Evolutionary conservation across 1,284 basidiomycete species (phyloP), one percentile per base, ranked within the genome.

Genomic region (Marasmius fiardii): DNA sequence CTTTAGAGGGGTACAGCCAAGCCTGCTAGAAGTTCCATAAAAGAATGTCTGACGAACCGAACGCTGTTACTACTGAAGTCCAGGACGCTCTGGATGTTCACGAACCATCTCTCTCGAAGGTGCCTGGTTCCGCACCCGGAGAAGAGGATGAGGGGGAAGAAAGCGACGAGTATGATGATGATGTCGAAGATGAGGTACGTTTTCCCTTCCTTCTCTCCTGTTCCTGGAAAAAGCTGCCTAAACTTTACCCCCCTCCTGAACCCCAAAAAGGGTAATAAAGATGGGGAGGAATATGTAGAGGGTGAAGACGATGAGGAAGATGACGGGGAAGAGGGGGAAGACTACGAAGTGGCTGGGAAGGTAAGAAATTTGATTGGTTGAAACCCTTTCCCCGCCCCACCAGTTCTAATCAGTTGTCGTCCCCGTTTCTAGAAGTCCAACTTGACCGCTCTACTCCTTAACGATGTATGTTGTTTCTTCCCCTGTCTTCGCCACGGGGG

Each of bases 111-210:
- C 8, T 31, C 16, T n/a, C 26, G 4, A 34, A 34, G 26, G 26
- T 16, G 21, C 31, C 24, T 21, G 20, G 20, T 10, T 14, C 26
- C 14, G 35, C 41, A n/a, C 41, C 23, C 14, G 57, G 16, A 49
- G 52, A 14, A 10, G 50, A 54, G n/a, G 56, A 58, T 28, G 53
- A 55, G 44, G 57, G 57, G 20, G 57, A 58, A 31, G 57, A 58
- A 35, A 58, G 57, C 20, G 57, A 58, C 33, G 49, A 48, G 0
- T 58, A 58, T 48, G 57, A 58, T 35, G 57, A 58, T 35, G 39
- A 58, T 34, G 54, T 58, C 26, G 57, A 58, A 21, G 45, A 45
- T 8, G 57, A 58, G 53, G 56, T 58, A n/a, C 43, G 57, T 54
- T 8, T 37, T 18, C 11, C 14, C 5, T 7, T 6, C 3, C 24